Percentiles rank a stretch among this genome's conserved stretches.
phyloP scores from a whole-genome alignment of 164 flowering plant species.

The Dillenia suffruticosa region DNA sequence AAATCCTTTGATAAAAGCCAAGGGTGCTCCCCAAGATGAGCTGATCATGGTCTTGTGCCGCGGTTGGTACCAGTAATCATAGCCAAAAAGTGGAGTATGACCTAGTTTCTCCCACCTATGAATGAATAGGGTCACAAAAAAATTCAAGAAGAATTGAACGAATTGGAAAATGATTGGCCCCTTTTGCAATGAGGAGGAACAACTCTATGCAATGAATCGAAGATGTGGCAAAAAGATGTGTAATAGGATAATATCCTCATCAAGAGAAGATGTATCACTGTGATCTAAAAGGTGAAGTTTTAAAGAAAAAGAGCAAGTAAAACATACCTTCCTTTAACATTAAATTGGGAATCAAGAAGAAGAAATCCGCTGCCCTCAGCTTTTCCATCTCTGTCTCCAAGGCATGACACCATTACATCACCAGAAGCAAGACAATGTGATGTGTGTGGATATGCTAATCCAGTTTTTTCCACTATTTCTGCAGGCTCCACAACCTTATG shows the following conservation, averaged over 20 bases:
- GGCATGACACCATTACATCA: constrained; percentile 88
- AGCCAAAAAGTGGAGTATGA: constrained; percentile 85
- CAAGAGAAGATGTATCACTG: too few species aligned
- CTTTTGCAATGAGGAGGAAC: too few species aligned
- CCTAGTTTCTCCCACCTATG: constrained; percentile 98
- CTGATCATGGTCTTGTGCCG: constrained; percentile 93
- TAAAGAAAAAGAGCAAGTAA: not conserved
- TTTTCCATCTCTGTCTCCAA: constrained; percentile 91
- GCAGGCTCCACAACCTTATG: constrained; percentile 81
- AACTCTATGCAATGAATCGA: too few species aligned
- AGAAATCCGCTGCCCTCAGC: constrained; percentile 93
- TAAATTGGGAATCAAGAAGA: constrained; percentile 91
- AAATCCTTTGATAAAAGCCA: constrained; percentile 90
- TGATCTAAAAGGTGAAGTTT: too few species aligned
- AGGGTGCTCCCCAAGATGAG: constrained; percentile 97
- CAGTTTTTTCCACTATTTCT: constrained; percentile 73
- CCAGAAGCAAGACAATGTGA: constrained; percentile 98
- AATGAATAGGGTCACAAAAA: not conserved
- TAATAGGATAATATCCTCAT: too few species aligned
- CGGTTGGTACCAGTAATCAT: constrained; percentile 99
- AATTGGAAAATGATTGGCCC: too few species aligned
- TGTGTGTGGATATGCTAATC: constrained; percentile 93
- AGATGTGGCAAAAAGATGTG: too few species aligned
- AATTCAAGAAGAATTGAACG: too few species aligned
- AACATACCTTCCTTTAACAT: constrained; percentile 88